phyloP scores from a whole-genome alignment of 768 basidiomycete genomes.

The Cytidiella melzeri region DNA sequence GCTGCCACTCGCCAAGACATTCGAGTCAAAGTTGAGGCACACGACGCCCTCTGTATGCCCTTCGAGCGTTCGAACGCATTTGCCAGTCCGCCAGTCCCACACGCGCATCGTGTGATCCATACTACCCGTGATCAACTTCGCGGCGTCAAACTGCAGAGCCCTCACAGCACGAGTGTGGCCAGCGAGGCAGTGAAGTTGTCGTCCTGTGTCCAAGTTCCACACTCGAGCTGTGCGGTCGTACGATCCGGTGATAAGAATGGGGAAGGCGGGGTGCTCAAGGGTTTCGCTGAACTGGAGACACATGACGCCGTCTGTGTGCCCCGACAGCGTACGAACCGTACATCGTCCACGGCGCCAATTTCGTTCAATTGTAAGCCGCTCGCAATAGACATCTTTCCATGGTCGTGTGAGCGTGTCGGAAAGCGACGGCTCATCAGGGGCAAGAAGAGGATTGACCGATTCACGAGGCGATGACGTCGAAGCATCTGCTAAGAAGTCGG shows the following conservation, averaged over 20 bases:
- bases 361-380: conserved; percentile 91
- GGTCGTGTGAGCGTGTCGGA: conserved; percentile 61
- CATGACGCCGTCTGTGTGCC: conserved; percentile 95
- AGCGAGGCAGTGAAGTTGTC: conserved; percentile 72
- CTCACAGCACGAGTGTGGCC: conserved; percentile 93
- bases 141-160: conserved; percentile 92
- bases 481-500: conserved; percentile 4
- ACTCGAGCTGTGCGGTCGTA: conserved; percentile 93
- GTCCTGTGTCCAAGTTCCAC: conserved; percentile 94
- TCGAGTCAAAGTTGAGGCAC: conserved; percentile 85
- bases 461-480: too few relatives aligned
- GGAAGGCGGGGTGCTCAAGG: conserved; percentile 76
- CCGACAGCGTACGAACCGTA: conserved; percentile 77
- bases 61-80: conserved; percentile 79
- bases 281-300: conserved; percentile 93
- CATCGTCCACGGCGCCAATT: conserved; percentile 96
- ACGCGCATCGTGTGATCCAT: conserved; percentile 96
- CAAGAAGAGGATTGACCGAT: conserved; percentile 24
- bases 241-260: conserved; percentile 94
- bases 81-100: conserved; percentile 92
- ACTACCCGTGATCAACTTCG: conserved; percentile 89
- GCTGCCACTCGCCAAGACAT: conserved; percentile 87
- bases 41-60: conserved; percentile 92
- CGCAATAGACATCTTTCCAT: conserved; percentile 98
- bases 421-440: conserved; percentile 12